Conservation (phyloP, 768 basidiomycete genomes). For the Psilocybe subaeruginosa region DNA sequence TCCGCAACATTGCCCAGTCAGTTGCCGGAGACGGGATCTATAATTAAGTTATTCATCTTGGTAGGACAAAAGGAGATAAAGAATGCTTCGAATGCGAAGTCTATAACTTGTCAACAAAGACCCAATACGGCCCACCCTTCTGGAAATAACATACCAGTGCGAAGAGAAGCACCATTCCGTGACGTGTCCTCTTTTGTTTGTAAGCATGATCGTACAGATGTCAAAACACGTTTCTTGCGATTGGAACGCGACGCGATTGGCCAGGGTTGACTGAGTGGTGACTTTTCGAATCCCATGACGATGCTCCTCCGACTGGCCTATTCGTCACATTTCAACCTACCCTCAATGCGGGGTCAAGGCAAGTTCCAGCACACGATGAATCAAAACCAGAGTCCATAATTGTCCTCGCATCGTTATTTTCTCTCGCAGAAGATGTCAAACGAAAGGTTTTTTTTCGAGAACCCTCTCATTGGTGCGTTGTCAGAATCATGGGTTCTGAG, state of each 20-base stretch:
- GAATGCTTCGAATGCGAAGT: constrained; percentile 15
- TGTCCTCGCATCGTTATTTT: constrained; percentile 5
- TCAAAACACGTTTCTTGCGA: constrained; percentile 19
- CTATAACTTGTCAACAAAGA: constrained; percentile 17
- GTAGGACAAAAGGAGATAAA: constrained; percentile 9
- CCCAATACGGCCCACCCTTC: constrained; percentile 13
- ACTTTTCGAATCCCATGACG: constrained; percentile 1
- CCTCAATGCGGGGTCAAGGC: not conserved
- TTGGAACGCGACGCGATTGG: constrained; percentile 15
- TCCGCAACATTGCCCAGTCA: constrained; percentile 10
- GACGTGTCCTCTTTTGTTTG: constrained; percentile 14
- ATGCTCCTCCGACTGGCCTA: not conserved
- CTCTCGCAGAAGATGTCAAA: constrained; percentile 14
- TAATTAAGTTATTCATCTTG: constrained; percentile 16
- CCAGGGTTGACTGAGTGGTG: not conserved
- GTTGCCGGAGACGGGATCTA: not conserved
- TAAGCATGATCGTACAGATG: constrained; percentile 4
- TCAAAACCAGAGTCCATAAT: not conserved
- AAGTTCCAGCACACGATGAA: not conserved
- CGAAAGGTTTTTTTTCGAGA: constrained; percentile 3
- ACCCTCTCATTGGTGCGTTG: constrained; percentile 9
- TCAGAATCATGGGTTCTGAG: constrained; percentile 8
- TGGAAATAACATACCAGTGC: constrained; percentile 21
- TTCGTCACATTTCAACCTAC: not conserved
- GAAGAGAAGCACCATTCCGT: constrained; percentile 21